These are phyloP conservation scores for Alisma plantagoaquatica DNA, from an alignment of 106 monocot species.

Conservation along the genomic window DNA sequence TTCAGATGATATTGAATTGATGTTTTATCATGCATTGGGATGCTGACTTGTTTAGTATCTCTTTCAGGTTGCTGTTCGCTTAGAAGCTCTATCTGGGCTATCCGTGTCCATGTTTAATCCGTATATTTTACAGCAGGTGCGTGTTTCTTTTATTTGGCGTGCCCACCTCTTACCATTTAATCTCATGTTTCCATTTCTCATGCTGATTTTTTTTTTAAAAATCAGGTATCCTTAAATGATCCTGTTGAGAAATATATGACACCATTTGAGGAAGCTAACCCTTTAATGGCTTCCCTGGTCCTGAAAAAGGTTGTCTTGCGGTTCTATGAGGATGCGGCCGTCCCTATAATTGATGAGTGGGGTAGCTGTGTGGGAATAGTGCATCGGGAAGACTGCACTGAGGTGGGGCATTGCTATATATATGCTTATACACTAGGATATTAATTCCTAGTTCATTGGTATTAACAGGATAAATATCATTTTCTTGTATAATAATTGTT, in stretches of 20 bases:
- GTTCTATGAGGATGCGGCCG: conserved; percentile 37
- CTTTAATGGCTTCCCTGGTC: conserved; percentile 27
- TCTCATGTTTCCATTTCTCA: too few relatives aligned
- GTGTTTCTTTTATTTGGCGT: neutral
- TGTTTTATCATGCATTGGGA: too few relatives aligned
- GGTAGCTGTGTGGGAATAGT: conserved; percentile 74
- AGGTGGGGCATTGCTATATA: too few relatives aligned
- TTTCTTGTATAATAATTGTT: too few relatives aligned
- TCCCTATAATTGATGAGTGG: conserved; percentile 74
- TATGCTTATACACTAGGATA: too few relatives aligned
- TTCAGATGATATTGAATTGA: too few relatives aligned
- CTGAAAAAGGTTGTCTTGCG: conserved; percentile 55
- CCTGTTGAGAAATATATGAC: conserved; percentile 79
- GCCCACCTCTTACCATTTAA: neutral
- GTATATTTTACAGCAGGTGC: conserved; percentile 46
- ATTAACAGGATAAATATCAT: too few relatives aligned
- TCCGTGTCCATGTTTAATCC: conserved; percentile 43
- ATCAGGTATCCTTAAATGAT: conserved; percentile 51
- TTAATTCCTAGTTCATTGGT: too few relatives aligned
- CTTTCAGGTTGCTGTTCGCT: conserved; percentile 45
- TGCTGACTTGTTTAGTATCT: too few relatives aligned
- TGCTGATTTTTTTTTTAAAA: neutral
- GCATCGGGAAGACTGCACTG: conserved; percentile 47
- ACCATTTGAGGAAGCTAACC: conserved; percentile 56
- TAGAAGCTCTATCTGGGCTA: conserved; percentile 53